Conservation (phyloP, 2,329 filamentous ascomycete genomes). For the Fusarium pseudonygamai region DNA sequence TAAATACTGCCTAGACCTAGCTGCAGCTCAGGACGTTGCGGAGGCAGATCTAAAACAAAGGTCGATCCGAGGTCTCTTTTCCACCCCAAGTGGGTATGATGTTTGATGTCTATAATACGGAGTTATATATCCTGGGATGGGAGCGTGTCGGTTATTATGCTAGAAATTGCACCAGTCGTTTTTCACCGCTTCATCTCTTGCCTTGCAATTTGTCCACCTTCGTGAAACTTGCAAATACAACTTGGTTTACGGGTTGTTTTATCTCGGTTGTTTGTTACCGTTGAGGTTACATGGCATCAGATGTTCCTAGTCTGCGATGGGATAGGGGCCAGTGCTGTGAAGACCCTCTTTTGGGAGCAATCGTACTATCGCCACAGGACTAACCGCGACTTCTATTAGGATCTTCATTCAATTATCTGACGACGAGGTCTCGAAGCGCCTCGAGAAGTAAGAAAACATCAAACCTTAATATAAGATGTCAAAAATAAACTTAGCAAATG, state of each 20-base stretch:
- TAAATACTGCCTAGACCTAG: slow-evolving; percentile 9
- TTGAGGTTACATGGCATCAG: neutral
- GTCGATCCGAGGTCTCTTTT: neutral
- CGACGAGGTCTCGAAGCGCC: too few relatives aligned
- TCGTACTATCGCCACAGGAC: too few relatives aligned
- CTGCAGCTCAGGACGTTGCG: neutral
- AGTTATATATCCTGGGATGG: neutral
- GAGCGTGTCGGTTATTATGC: neutral
- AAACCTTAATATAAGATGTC: too few relatives aligned
- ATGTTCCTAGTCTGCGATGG: neutral
- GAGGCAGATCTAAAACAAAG: neutral
- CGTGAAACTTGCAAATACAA: neutral
- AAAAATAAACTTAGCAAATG: too few relatives aligned
- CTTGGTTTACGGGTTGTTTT: neutral
- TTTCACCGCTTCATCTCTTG: neutral
- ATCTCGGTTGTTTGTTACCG: neutral
- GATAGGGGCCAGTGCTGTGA: neutral
- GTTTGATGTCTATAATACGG: neutral
- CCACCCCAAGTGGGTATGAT: neutral
- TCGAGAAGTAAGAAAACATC: too few relatives aligned
- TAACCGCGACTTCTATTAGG: too few relatives aligned
- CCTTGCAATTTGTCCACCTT: neutral
- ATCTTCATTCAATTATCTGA: too few relatives aligned
- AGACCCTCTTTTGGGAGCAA: neutral
- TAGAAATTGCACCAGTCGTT: neutral